Percentiles rank a stretch among this genome's conserved stretches.
These are phyloP conservation scores for Diplodia scrobiculata DNA, from an alignment of 2,329 filamentous ascomycete species.

Conservation along the genomic window DNA sequence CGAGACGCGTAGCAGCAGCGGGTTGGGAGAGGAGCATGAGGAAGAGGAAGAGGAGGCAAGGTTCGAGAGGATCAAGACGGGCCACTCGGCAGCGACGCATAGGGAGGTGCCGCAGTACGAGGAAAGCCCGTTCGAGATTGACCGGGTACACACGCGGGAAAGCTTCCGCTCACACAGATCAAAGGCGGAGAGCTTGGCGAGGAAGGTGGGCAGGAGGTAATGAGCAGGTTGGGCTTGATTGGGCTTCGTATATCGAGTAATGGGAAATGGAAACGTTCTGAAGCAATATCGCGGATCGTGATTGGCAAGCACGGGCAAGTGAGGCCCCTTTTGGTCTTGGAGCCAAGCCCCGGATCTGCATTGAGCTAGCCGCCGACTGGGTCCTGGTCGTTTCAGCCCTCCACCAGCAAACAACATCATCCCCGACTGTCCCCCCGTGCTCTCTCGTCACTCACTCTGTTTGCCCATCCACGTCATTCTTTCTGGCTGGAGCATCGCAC, in stretches of 20 bases:
- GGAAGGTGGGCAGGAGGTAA: constrained; percentile 30
- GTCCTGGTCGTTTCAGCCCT: constrained; percentile 7
- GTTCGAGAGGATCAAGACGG: constrained; percentile 47
- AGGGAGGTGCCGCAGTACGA: constrained; percentile 40
- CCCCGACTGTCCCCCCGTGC: background rate
- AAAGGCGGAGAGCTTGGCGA: constrained; percentile 21
- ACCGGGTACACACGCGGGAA: constrained; percentile 53
- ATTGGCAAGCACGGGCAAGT: too few species aligned
- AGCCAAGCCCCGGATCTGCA: constrained; percentile 20
- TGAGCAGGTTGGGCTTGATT: background rate
- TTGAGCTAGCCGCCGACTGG: constrained; percentile 9
- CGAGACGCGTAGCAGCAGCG: constrained; percentile 23
- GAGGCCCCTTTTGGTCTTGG: background rate
- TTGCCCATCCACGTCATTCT: constrained; percentile 17
- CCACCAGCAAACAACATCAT: constrained; percentile 6
- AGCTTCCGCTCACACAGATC: constrained; percentile 42
- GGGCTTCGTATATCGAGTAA: constrained; percentile 13
- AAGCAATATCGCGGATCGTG: background rate
- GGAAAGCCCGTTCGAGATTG: constrained; percentile 53
- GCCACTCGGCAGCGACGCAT: constrained; percentile 37
- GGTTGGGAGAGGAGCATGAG: background rate
- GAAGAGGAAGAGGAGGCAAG: constrained; percentile 35
- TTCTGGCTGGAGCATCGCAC: constrained; percentile 15
- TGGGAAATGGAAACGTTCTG: background rate
- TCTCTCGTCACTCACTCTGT: background rate